A percentile compares a stretch with the other conserved stretches of the same genome.
Evolutionary conservation across 805 yeast genomes (phyloP).

Genomic region (Cyberlindnera xylosilytica): DNA sequence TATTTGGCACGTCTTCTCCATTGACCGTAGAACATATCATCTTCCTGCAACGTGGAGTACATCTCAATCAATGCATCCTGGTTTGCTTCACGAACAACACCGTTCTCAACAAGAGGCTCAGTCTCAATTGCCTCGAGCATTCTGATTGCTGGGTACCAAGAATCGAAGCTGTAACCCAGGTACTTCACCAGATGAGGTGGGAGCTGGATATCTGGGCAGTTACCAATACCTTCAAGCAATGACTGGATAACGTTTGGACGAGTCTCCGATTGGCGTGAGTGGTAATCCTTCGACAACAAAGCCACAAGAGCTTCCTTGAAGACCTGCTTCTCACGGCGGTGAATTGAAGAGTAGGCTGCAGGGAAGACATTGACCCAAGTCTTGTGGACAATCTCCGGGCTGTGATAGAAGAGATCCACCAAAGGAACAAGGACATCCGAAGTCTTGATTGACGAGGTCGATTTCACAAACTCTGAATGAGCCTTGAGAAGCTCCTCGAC

Average conservation of each 20-base stretch:
- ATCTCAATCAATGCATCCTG: conserved; percentile 89
- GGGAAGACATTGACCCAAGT: conserved; percentile 89
- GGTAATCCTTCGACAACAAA: conserved; percentile 85
- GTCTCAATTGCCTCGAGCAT: conserved; percentile 71
- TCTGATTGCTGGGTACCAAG: conserved; percentile 87
- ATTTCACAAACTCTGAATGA: conserved; percentile 33
- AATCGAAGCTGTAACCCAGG: conserved; percentile 78
- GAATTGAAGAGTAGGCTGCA: conserved; percentile 67
- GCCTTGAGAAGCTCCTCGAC: conserved; percentile 27
- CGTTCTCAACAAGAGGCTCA: conserved; percentile 60
- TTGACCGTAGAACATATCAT: conserved; percentile 94
- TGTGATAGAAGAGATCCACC: conserved; percentile 76
- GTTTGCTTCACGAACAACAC: conserved; percentile 76
- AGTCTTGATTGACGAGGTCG: conserved; percentile 40
- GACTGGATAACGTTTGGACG: conserved; percentile 87
- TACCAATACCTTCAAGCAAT: conserved; percentile 77
- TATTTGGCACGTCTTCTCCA: conserved; percentile 98
- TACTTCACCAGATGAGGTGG: conserved; percentile 95
- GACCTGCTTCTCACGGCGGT: conserved; percentile 77
- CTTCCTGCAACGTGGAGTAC: conserved; percentile 86
- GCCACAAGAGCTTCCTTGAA: conserved; percentile 79
- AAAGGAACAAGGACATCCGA: conserved; percentile 67
- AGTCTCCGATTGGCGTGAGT: conserved; percentile 81
- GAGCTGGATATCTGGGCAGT: conserved; percentile 66
- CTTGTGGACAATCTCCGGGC: conserved; percentile 71